Evolutionary conservation across 176 grass and related monocot genomes (phyloP).

Genomic region (Tuctoria greenei): DNA sequence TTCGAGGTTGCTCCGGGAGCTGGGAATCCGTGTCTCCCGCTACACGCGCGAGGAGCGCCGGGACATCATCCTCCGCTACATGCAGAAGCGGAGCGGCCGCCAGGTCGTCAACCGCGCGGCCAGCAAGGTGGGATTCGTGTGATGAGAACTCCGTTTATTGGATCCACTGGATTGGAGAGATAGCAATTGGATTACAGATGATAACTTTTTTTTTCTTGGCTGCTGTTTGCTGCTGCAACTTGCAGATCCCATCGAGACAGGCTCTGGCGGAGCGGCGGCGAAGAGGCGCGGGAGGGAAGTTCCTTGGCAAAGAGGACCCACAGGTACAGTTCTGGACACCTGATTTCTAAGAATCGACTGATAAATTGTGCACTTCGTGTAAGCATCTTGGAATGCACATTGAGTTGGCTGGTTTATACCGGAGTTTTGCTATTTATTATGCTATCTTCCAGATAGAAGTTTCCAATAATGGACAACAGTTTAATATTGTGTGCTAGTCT

Average conservation of each 20-base stretch:
- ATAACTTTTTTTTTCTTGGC: neutral
- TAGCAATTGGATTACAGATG: neutral
- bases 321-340: conserved; percentile 47
- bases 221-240: conserved; percentile 20
- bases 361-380: neutral
- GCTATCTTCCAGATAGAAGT: neutral
- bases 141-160: neutral
- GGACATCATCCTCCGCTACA: conserved; percentile 92
- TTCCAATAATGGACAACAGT: neutral
- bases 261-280: conserved; percentile 81
- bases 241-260: conserved; percentile 74
- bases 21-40: conserved; percentile 75
- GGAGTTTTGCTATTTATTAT: neutral
- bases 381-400: neutral
- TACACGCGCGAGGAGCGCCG: conserved; percentile 93
- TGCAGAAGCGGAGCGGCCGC: conserved; percentile 88
- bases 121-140: conserved; percentile 56
- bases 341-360: neutral
- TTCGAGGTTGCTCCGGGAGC: conserved; percentile 74
- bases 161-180: neutral
- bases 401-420: conserved; percentile 10
- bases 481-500: neutral
- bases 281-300: conserved; percentile 75
- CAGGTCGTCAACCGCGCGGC: conserved; percentile 58
- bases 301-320: conserved; percentile 76